Percentiles rank a stretch among this genome's conserved stretches.
These are phyloP conservation scores for Luffa aegyptiaca DNA, from an alignment of 306 rosid species.

Conservation along the genomic window DNA sequence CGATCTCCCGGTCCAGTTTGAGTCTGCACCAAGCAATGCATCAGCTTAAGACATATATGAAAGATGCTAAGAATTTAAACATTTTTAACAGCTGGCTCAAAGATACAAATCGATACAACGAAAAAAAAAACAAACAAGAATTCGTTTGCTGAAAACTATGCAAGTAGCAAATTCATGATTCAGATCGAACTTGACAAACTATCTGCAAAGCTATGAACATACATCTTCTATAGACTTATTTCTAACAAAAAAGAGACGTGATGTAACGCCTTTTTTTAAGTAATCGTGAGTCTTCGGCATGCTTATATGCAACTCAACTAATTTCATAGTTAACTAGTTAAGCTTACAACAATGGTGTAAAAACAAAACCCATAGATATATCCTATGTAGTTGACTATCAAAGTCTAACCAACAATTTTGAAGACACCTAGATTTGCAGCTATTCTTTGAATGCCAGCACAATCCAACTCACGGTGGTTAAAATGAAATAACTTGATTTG, in stretches of 20 bases:
- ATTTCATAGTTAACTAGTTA: not conserved
- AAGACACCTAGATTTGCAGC: not conserved
- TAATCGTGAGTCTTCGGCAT: not conserved
- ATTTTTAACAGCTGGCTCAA: not conserved
- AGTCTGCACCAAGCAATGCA: slow-evolving; percentile 52
- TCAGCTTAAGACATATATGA: not conserved
- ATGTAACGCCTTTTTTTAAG: not conserved
- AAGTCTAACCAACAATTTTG: not conserved
- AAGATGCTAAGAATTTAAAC: not conserved
- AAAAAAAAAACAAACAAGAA: not conserved
- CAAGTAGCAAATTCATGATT: not conserved
- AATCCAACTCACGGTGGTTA: not conserved
- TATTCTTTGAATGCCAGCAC: not conserved
- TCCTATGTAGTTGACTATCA: not conserved
- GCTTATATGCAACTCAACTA: not conserved
- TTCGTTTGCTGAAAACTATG: not conserved
- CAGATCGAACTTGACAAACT: not conserved
- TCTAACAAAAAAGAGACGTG: not conserved
- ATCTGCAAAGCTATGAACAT: not conserved
- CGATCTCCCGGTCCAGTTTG: slow-evolving; percentile 83
- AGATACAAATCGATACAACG: not conserved
- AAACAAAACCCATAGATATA: not conserved
- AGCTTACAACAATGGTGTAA: not conserved
- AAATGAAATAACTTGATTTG: not conserved
- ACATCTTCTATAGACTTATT: not conserved